A percentile compares a stretch with the other conserved stretches of the same genome.
Conservation (phyloP, 805 yeast species). For the Yamadazyma paraphyllophila region DNA sequence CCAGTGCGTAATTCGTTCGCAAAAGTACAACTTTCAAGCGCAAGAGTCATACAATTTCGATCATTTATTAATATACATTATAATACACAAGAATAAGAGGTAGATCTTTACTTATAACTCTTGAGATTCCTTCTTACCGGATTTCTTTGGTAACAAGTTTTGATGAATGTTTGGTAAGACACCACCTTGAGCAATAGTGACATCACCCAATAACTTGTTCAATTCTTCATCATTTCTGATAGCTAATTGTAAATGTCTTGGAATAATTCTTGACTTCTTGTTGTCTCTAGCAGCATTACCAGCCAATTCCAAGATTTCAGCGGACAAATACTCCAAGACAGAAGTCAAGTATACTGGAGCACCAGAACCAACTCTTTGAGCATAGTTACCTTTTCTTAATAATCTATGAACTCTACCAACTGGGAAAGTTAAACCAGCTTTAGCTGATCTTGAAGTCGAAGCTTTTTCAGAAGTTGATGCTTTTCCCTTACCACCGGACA, state of each 20-base stretch:
- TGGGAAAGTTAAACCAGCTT: conserved; percentile 51
- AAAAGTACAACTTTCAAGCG: background rate
- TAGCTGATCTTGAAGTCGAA: conserved; percentile 48
- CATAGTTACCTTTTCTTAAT: conserved; percentile 51
- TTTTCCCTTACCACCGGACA: conserved; percentile 43
- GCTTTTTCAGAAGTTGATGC: conserved; percentile 48
- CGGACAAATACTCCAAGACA: conserved; percentile 49
- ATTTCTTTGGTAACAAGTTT: conserved; percentile 54
- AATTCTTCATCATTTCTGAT: conserved; percentile 54
- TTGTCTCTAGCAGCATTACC: conserved; percentile 54
- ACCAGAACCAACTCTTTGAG: conserved; percentile 53
- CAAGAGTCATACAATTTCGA: background rate
- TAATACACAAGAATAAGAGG: conserved; percentile 11
- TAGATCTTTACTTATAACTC: conserved; percentile 43
- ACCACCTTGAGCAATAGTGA: conserved; percentile 53
- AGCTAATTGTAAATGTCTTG: conserved; percentile 53
- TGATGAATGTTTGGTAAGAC: conserved; percentile 51
- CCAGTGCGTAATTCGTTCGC: background rate
- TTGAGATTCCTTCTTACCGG: conserved; percentile 57
- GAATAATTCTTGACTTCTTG: conserved; percentile 51
- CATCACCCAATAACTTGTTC: conserved; percentile 50
- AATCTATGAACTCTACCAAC: conserved; percentile 52
- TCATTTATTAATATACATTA: conserved; percentile 17
- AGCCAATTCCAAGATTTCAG: conserved; percentile 51
- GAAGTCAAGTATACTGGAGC: conserved; percentile 52